phyloP scores from a whole-genome alignment of 2,329 filamentous ascomycete species.

The Pyrenochaeta sp. region DNA sequence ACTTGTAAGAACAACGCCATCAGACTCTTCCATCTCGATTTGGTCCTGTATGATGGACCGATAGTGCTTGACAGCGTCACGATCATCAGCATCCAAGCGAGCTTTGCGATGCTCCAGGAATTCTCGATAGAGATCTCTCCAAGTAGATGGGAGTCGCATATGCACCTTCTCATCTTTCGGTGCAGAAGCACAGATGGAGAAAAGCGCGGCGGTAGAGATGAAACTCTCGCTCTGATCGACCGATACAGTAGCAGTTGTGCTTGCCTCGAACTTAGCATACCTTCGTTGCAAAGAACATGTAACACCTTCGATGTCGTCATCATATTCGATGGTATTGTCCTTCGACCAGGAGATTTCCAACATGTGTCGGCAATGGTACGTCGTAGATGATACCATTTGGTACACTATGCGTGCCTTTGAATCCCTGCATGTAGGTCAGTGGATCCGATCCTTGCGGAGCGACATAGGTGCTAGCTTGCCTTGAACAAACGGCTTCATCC shows the following conservation, averaged over 20 bases:
- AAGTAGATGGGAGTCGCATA: constrained; percentile 77
- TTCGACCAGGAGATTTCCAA: constrained; percentile 82
- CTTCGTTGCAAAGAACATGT: constrained; percentile 54
- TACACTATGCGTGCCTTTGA: constrained; percentile 71
- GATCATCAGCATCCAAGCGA: constrained; percentile 73
- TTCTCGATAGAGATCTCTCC: constrained; percentile 87
- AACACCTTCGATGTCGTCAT: constrained; percentile 52
- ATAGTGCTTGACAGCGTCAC: constrained; percentile 70
- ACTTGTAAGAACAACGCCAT: constrained; percentile 72
- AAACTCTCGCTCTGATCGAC: constrained; percentile 85
- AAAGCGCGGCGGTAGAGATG: constrained; percentile 81
- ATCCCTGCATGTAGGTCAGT: constrained; percentile 62
- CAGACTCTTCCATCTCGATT: constrained; percentile 62
- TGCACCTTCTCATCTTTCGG: constrained; percentile 86
- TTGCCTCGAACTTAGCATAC: constrained; percentile 74
- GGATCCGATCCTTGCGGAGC: not conserved
- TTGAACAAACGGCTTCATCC: constrained; percentile 86
- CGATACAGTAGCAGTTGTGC: constrained; percentile 74
- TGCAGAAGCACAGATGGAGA: constrained; percentile 78
- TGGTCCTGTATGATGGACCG: constrained; percentile 74
- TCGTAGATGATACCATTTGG: constrained; percentile 72
- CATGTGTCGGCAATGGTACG: constrained; percentile 78
- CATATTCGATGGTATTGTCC: constrained; percentile 63
- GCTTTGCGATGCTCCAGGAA: constrained; percentile 74
- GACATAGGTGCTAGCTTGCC: constrained; percentile 56